Percentiles rank a stretch among this genome's conserved stretches.
phyloP scores from a whole-genome alignment of 2,329 filamentous ascomycete genomes.

The Cladophialophora yegresii region DNA sequence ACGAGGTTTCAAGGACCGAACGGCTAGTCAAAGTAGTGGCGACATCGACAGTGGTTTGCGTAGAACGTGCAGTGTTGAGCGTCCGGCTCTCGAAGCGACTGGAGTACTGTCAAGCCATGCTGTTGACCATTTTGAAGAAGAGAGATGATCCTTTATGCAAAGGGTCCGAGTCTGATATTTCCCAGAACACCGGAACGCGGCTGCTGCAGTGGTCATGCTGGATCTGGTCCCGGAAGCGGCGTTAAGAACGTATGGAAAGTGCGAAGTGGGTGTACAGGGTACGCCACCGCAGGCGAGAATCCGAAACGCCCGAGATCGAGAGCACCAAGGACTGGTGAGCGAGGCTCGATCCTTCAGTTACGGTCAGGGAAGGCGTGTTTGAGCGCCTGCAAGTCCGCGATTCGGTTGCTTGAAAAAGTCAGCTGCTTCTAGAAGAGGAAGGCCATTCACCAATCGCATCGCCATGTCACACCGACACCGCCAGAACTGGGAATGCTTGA shows the following conservation, averaged over 20 bases:
- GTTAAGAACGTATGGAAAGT: background rate
- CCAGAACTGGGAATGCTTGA: conserved; percentile 4
- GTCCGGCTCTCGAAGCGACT: background rate
- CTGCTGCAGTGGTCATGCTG: conserved; percentile 2
- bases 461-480: background rate
- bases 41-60: background rate
- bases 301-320: conserved; percentile 5
- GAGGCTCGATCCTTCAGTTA: background rate
- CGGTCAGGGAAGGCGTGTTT: background rate
- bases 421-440: conserved; percentile 1
- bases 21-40: conserved; percentile 15
- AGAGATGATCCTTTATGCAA: background rate
- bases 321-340: conserved; percentile 1
- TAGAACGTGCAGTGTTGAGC: background rate
- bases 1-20: background rate
- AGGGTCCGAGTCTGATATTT: background rate
- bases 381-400: background rate
- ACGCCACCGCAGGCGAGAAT: conserved; percentile 2
- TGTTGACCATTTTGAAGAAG: background rate
- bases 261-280: background rate
- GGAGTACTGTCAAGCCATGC: conserved; percentile 9
- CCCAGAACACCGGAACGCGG: background rate
- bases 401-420: conserved; percentile 1
- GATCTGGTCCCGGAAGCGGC: background rate
- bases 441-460: background rate